Conservation (phyloP, 164 flowering plant genomes). For the Umbilicus rupestris region DNA sequence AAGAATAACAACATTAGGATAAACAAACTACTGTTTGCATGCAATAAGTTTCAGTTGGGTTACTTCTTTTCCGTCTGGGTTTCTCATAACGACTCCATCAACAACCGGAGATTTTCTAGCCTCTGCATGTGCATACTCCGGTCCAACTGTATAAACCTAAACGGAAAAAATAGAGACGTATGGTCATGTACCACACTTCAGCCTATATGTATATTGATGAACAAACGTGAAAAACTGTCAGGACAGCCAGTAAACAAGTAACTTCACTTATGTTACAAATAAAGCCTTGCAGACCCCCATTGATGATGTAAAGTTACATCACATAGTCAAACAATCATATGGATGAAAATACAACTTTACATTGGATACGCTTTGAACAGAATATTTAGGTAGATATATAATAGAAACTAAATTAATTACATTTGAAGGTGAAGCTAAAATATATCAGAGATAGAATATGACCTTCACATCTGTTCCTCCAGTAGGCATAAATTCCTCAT, state of each 20-base stretch:
- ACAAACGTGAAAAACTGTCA: background rate
- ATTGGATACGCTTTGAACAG: background rate
- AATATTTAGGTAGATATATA: background rate
- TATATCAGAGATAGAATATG: conserved; percentile 9
- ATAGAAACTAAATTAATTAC: background rate
- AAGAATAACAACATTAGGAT: background rate
- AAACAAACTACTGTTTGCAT: background rate
- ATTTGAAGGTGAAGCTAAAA: background rate
- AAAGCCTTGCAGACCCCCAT: background rate
- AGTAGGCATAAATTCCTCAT: conserved; percentile 98
- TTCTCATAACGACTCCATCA: conserved; percentile 99
- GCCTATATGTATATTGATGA: background rate
- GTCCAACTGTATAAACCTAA: conserved; percentile 97
- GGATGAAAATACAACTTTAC: background rate
- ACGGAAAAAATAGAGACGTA: conserved; percentile 10
- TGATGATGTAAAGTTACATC: background rate
- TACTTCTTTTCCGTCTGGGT: conserved; percentile 98
- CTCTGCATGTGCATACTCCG: conserved; percentile 99
- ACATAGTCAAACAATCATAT: background rate
- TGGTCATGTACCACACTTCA: background rate
- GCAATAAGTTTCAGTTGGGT: conserved; percentile 6
- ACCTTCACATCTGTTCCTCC: conserved; percentile 99
- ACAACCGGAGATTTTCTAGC: conserved; percentile 99
- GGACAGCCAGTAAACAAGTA: background rate
- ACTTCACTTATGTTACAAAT: background rate